Evolutionary conservation across 805 yeast species (phyloP), one percentile per base, ranked within the genome.

Genomic region (Zygosaccharomyces pseudorouxii): DNA sequence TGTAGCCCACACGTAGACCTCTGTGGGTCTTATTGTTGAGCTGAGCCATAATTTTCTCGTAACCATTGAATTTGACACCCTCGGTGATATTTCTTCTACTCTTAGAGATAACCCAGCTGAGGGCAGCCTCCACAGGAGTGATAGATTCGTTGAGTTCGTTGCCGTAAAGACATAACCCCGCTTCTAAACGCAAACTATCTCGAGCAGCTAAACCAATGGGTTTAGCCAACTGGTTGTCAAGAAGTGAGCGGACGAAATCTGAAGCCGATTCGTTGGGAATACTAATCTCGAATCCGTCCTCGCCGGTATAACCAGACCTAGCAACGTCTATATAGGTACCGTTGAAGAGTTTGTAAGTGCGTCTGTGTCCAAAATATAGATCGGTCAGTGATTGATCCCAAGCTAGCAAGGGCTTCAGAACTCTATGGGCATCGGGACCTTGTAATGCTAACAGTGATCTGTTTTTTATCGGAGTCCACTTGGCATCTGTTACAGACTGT

Each of bases 151-250:
- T 79, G 59, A 93, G 75, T 68, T 93, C 99, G 65, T 89, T 86
- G 2, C 99, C 99, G 61, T 93, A 93, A 47, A 93, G 75, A 69
- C 99, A 93, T 97, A 93, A 87, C 28, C 99, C 99, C 4, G 99
- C 99, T 72, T 93, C 99, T 45, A 93, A 72, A 62, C 99, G 80
- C 56, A 93, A 75, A 9, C 97, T 87, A 67, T 93, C 99, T 68
- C 99, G 82, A 2, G 99, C 98, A n/a, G 98, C 99, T 45, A 93
- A 79, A 4, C 99, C 99, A 58, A 89, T 87, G 33, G 97, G 96
- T 64, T 79, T 80, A 42, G 89, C 87, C 10, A 71, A 65, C 3
- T 76, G 77, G 43, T 75, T 72, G 48, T 62, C 80, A 35, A 77
- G 75, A 44, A 89, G 69, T 5, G 77, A 72, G 50, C 77, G 70